A percentile compares a stretch with the other conserved stretches of the same genome.
phyloP scores from a whole-genome alignment of 305 asterid species.

The Fraxinus greggii region DNA sequence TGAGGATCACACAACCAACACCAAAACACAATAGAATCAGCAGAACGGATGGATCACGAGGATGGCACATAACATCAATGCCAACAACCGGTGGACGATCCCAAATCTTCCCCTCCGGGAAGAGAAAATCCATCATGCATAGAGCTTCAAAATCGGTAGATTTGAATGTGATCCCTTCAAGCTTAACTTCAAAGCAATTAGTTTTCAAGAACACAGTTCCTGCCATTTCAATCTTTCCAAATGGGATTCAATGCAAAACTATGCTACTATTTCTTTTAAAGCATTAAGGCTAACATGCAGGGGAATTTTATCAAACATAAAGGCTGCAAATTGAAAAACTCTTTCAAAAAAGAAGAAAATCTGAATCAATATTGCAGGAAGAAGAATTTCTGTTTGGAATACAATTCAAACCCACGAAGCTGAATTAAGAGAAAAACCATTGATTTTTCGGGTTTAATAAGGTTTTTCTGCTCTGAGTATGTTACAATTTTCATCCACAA shows the following conservation, averaged over 20 bases:
- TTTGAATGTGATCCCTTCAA: slow-evolving; percentile 84
- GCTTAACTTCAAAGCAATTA: slow-evolving; percentile 75
- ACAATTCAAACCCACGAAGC: slow-evolving; percentile 1
- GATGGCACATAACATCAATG: slow-evolving; percentile 79
- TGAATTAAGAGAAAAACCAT: neutral
- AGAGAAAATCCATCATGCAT: slow-evolving; percentile 69
- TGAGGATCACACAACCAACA: slow-evolving; percentile 69
- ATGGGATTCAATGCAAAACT: slow-evolving; percentile 1
- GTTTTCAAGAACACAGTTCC: slow-evolving; percentile 76
- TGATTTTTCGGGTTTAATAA: neutral
- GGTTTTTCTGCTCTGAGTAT: neutral
- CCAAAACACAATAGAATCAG: slow-evolving; percentile 65
- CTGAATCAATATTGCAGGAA: slow-evolving; percentile 6
- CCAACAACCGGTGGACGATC: slow-evolving; percentile 69
- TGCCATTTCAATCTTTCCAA: slow-evolving; percentile 56
- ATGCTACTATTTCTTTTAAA: neutral
- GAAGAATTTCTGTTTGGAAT: neutral
- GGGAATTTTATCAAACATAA: slow-evolving; percentile 21
- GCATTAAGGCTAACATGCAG: neutral
- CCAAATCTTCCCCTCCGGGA: slow-evolving; percentile 68
- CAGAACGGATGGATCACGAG: slow-evolving; percentile 62
- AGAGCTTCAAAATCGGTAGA: slow-evolving; percentile 65
- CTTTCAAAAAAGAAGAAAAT: neutral
- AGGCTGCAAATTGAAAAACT: neutral
- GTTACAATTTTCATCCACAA: neutral